A percentile compares a stretch with the other conserved stretches of the same genome.
These are phyloP conservation scores for Polyplosphaeria fusca DNA, from an alignment of 495 filamentous ascomycete species.

Conservation along the genomic window DNA sequence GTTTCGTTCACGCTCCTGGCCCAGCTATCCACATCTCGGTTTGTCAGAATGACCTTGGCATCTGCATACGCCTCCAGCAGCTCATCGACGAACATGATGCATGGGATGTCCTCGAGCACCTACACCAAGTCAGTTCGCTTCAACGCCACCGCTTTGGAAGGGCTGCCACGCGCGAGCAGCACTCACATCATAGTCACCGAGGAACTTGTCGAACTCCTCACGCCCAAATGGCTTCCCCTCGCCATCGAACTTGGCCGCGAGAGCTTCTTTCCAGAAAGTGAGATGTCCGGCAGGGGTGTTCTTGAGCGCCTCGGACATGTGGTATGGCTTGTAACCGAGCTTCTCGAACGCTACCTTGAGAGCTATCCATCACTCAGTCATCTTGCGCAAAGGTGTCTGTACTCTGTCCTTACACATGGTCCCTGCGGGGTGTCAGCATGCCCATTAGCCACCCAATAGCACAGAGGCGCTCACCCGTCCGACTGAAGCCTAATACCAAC, in stretches of 20 bases:
- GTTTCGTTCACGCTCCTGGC: neutral
- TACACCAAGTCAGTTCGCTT: too few relatives aligned
- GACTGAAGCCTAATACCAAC: neutral
- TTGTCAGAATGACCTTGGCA: slow-evolving; percentile 3
- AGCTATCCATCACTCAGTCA: neutral
- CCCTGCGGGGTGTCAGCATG: neutral
- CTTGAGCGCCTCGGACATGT: slow-evolving; percentile 6
- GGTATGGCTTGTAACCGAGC: slow-evolving; percentile 16
- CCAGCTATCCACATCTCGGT: neutral
- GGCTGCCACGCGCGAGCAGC: too few relatives aligned
- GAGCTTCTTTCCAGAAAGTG: slow-evolving; percentile 5
- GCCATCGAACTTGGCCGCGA: slow-evolving; percentile 1
- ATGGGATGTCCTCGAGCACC: slow-evolving; percentile 15
- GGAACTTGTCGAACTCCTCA: neutral
- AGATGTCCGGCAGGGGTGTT: neutral
- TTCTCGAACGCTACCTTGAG: slow-evolving; percentile 18
- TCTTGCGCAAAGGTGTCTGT: neutral
- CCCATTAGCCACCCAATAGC: too few relatives aligned
- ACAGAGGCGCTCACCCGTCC: neutral
- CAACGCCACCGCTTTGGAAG: too few relatives aligned
- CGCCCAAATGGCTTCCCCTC: slow-evolving; percentile 7
- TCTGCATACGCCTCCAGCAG: neutral
- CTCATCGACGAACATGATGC: neutral
- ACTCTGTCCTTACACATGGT: neutral
- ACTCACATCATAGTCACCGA: neutral